phyloP scores from a whole-genome alignment of 2,329 filamentous ascomycete genomes.

The Colletotrichum gigasporum region DNA sequence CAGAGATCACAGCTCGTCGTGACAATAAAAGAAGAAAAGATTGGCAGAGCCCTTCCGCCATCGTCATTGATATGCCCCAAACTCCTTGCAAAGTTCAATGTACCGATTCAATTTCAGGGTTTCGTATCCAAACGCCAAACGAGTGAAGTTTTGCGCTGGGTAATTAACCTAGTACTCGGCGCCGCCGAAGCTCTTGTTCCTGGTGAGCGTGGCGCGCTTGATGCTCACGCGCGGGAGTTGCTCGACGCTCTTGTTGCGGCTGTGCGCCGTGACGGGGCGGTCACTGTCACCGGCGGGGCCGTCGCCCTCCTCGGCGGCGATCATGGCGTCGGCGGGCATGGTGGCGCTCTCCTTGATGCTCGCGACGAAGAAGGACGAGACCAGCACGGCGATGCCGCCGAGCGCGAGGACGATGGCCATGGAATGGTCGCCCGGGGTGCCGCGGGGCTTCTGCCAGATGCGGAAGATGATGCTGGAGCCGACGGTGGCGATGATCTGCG shows the following conservation, averaged over 20 bases:
- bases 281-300: constrained; percentile 37
- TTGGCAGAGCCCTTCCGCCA: constrained; percentile 2
- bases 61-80: constrained; percentile 4
- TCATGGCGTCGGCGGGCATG: constrained; percentile 47
- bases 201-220: constrained; percentile 56
- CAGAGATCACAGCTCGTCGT: neutral
- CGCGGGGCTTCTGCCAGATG: constrained; percentile 86
- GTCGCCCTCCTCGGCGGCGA: constrained; percentile 54
- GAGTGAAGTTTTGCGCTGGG: constrained; percentile 18
- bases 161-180: constrained; percentile 50
- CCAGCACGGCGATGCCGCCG: constrained; percentile 80
- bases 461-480: constrained; percentile 87
- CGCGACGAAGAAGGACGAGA: constrained; percentile 78
- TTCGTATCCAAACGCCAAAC: constrained; percentile 16
- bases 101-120: constrained; percentile 1
- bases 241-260: constrained; percentile 52
- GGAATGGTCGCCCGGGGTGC: constrained; percentile 84
- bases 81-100: constrained; percentile 21
- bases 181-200: constrained; percentile 60
- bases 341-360: constrained; percentile 70
- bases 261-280: constrained; percentile 41
- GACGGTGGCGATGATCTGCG: constrained; percentile 90
- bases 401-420: constrained; percentile 88
- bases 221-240: constrained; percentile 52
- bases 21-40: neutral